Base-by-base conservation (phyloP, 2,329 filamentous ascomycete species). In the Cytospora schulzeri region DNA sequence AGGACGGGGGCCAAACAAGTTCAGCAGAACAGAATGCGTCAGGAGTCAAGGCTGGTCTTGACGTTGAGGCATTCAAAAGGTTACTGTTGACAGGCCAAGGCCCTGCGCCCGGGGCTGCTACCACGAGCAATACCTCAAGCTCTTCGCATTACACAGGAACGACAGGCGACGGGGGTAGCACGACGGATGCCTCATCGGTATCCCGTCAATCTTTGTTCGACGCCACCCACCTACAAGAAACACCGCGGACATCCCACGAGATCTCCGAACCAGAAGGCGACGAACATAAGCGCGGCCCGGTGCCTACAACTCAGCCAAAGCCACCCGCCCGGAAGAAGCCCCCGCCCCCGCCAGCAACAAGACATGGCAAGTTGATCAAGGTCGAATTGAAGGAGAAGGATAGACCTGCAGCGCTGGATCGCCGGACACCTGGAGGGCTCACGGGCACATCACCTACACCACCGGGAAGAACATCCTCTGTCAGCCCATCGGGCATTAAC, bases 41-140 rank as follows among this genome's bases (percentile, higher is more conserved):
- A n/a, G 60, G 78, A 72, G 70, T 77, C 11, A 81, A 78, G 69
- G 77, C 74, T 22, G 82, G 86, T 0, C 76, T 94, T 68, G 90
- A 95, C 72, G 91, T 94, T 1, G 87, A 92, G 72, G 88, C 91
- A 9, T 95, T 95, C 77, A 88, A 88, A 72, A 84, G 88, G 65
- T 77, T 95, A 66, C 81, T 95, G 56, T 81, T 95, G 78, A 95
- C 91, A 0, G 91, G 91, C 24, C 85, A 87, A 70, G 73, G 84
- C 66, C 75, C 72, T 67, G 69, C 71, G 35, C 66, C 73, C 6
- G 70, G 73, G 33, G 35, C 69, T 12, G 60, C 63, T 58, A 68
- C 64, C 60, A 61, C 66, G 29, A 67, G 69, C 45, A 48, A 24
- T 14, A 65, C 70, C 63, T 56, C 72, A 68, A 22, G 59, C 73